Evolutionary conservation across 1,284 basidiomycete genomes (phyloP), one percentile per base, ranked within the genome.

Genomic region (Cutaneotrichosporon sp.): DNA sequence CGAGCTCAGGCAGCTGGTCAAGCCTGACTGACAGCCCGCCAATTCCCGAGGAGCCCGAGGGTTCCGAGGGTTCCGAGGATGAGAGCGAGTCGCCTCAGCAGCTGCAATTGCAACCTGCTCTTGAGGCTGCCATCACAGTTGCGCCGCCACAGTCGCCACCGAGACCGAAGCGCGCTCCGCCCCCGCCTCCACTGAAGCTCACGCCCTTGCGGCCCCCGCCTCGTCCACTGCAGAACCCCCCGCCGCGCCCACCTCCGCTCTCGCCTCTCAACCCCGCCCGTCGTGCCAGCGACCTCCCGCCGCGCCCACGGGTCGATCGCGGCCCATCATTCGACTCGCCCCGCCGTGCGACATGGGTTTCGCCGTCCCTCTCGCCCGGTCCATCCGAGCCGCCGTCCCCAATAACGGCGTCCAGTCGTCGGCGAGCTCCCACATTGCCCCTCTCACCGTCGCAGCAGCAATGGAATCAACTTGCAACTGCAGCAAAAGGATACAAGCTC

Each of bases 401-500:
- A n/a, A n/a, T n/a, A n/a, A n/a, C n/a, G n/a, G n/a, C n/a, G n/a
- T n/a, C n/a, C n/a, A n/a, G n/a, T n/a, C n/a, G n/a, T n/a, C n/a
- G n/a, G n/a, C n/a, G n/a, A n/a, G 19, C 19, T 17, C 26, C 11
- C 12, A 24, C 22, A 10, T 12, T 35, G 8, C 26, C 34, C 2
- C 46, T 47, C 11, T 12, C 14, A 3, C 20, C 17, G 4, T 7
- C 31, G 6, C 44, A 46, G 22, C 20, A 11, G 32, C 44, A 34
- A 14, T 74, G 68, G 71, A 49, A 65, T 29, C 59, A 70, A 3
- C 66, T 74, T 32, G 64, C 67, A 19, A 54, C 59, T 16, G 61
- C 66, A 12, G 54, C 67, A 37, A 71, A 71, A 56, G 69, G 73
- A 35, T 71, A 69, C 65, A 74, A 74, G 52, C 51, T 68, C 20